Conservation (phyloP, 805 yeast genomes). For the Teunomyces stri region DNA sequence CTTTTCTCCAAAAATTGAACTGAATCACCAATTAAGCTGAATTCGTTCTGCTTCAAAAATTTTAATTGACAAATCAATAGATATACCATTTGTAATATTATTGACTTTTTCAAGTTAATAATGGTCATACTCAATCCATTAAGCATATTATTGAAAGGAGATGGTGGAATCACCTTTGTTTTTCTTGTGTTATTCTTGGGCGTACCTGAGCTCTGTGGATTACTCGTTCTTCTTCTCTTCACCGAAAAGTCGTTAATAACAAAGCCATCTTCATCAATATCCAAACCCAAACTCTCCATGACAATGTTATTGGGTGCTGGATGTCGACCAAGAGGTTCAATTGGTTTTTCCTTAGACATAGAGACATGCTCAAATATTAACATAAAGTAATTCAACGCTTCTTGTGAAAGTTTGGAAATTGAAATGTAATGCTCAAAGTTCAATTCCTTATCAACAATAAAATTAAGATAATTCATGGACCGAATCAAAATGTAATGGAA, state of each 20-base stretch:
- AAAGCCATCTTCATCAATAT: slow-evolving; percentile 45
- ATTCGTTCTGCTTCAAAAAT: slow-evolving; percentile 27
- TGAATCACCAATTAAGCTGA: slow-evolving; percentile 15
- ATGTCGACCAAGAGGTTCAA: slow-evolving; percentile 4
- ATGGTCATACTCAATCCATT: slow-evolving; percentile 44
- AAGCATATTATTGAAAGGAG: slow-evolving; percentile 41
- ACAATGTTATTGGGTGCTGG: slow-evolving; percentile 17
- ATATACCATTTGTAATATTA: slow-evolving; percentile 42
- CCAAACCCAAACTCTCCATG: slow-evolving; percentile 38
- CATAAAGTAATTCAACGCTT: slow-evolving; percentile 36
- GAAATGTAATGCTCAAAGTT: slow-evolving; percentile 32
- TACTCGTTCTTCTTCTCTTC: slow-evolving; percentile 27
- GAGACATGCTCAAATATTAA: slow-evolving; percentile 32
- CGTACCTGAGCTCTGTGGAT: slow-evolving; percentile 3
- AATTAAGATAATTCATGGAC: slow-evolving; percentile 41
- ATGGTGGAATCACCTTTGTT: slow-evolving; percentile 30
- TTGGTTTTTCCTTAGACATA: slow-evolving; percentile 7
- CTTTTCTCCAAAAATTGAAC: slow-evolving; percentile 20
- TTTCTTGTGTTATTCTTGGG: slow-evolving; percentile 11
- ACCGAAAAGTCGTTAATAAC: slow-evolving; percentile 44
- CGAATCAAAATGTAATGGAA: slow-evolving; percentile 43
- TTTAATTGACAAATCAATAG: slow-evolving; percentile 40
- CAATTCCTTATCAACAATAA: slow-evolving; percentile 42
- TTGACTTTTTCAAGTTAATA: slow-evolving; percentile 42
- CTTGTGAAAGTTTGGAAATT: slow-evolving; percentile 36